These are phyloP conservation scores for Trematosphaeria pertusa DNA, from an alignment of 2,329 filamentous ascomycete species.

Conservation along the genomic window DNA sequence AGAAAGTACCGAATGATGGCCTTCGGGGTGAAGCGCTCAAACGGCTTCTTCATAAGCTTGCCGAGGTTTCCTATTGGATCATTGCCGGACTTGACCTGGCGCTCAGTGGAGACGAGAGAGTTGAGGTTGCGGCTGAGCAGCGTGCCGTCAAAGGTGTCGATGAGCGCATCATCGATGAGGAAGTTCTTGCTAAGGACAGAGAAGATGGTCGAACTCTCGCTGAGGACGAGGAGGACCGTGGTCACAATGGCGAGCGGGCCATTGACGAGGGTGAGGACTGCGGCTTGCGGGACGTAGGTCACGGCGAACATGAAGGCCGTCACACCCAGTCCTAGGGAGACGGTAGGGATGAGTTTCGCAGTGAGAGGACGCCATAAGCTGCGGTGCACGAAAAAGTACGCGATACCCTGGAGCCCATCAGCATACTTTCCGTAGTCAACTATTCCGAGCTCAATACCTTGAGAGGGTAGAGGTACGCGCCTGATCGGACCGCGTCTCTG, in stretches of 20 bases:
- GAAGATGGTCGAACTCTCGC: slow-evolving; percentile 58
- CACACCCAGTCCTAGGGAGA: slow-evolving; percentile 75
- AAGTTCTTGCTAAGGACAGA: slow-evolving; percentile 70
- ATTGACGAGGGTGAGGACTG: slow-evolving; percentile 82
- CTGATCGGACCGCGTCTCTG: slow-evolving; percentile 73
- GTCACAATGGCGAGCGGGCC: slow-evolving; percentile 81
- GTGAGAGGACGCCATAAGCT: slow-evolving; percentile 66
- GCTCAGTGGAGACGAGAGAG: slow-evolving; percentile 73
- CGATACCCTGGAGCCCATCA: slow-evolving; percentile 59
- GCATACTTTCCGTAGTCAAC: slow-evolving; percentile 1
- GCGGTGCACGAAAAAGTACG: slow-evolving; percentile 65
- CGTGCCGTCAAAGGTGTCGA: slow-evolving; percentile 87
- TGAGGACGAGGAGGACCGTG: slow-evolving; percentile 69
- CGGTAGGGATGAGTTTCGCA: slow-evolving; percentile 64
- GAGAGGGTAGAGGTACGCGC: slow-evolving; percentile 86
- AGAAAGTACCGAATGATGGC: slow-evolving; percentile 80
- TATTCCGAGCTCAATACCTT: slow-evolving; percentile 55
- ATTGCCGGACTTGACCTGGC: slow-evolving; percentile 68
- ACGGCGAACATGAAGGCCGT: slow-evolving; percentile 85
- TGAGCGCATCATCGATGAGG: slow-evolving; percentile 79
- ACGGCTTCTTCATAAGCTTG: slow-evolving; percentile 62
- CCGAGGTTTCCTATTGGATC: slow-evolving; percentile 65
- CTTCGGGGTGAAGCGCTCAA: slow-evolving; percentile 59
- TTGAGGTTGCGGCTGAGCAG: slow-evolving; percentile 63
- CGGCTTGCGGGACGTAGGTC: slow-evolving; percentile 84